Evolutionary conservation across 805 yeast species (phyloP).

Genomic region (Brettanomyces naardenensis): DNA sequence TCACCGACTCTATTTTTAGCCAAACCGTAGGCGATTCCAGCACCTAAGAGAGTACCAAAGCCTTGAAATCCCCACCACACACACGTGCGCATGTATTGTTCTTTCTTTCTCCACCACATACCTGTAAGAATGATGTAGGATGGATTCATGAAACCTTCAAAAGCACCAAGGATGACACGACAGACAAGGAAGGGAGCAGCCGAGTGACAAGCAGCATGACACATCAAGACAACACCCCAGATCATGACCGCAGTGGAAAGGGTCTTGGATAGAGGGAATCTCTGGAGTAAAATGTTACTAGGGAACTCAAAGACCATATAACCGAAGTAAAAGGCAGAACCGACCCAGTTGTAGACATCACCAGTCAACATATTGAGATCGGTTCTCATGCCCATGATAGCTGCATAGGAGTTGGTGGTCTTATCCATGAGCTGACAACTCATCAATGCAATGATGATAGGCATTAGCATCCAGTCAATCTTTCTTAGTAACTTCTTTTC

Average conservation of each 20-base stretch:
- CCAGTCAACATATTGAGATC: slow-evolving; percentile 33
- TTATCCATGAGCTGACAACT: slow-evolving; percentile 31
- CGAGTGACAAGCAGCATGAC: slow-evolving; percentile 36
- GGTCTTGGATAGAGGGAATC: slow-evolving; percentile 28
- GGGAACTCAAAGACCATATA: slow-evolving; percentile 41
- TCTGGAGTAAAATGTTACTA: slow-evolving; percentile 32
- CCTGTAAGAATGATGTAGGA: slow-evolving; percentile 27
- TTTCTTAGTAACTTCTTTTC: slow-evolving; percentile 18
- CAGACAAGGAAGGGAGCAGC: slow-evolving; percentile 36
- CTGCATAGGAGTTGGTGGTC: slow-evolving; percentile 34
- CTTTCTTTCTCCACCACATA: slow-evolving; percentile 21
- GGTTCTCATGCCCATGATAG: slow-evolving; percentile 35
- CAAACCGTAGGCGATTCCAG: slow-evolving; percentile 47
- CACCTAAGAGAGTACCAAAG: slow-evolving; percentile 40
- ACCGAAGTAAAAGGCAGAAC: slow-evolving; percentile 31
- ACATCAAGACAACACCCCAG: slow-evolving; percentile 46
- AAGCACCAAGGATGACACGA: slow-evolving; percentile 41
- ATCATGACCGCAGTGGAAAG: slow-evolving; percentile 28
- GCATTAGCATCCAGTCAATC: slow-evolving; percentile 28
- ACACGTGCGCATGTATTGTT: slow-evolving; percentile 20
- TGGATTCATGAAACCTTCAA: slow-evolving; percentile 26
- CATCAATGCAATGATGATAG: slow-evolving; percentile 15
- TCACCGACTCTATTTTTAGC: slow-evolving; percentile 1
- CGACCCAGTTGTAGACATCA: slow-evolving; percentile 38
- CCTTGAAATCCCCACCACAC: slow-evolving; percentile 28